These are phyloP conservation scores for Dioszegia aurantiaca DNA, from an alignment of 768 basidiomycete species.

Conservation along the genomic window DNA sequence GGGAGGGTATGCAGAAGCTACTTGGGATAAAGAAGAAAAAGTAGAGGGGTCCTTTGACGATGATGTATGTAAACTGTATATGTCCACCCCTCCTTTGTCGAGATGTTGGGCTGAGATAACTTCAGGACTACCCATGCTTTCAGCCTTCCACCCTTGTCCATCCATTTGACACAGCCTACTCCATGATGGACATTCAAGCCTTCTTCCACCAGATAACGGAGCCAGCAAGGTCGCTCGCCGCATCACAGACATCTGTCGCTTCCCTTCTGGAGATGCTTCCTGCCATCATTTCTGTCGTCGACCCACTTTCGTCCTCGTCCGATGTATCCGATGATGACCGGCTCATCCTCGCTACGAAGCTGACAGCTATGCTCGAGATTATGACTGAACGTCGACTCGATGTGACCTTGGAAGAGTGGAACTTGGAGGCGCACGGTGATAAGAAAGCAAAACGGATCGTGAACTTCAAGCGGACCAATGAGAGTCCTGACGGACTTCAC, in stretches of 20 bases:
- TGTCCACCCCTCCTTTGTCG: background rate
- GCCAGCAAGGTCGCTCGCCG: background rate
- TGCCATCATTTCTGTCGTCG: background rate
- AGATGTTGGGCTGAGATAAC: background rate
- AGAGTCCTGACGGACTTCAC: slow-evolving; percentile 10
- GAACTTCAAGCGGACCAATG: slow-evolving; percentile 11
- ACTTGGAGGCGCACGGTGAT: background rate
- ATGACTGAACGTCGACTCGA: slow-evolving; percentile 1
- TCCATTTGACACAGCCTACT: background rate
- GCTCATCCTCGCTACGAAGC: background rate
- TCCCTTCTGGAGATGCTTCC: slow-evolving; percentile 5
- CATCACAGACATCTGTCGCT: background rate
- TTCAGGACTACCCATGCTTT: background rate
- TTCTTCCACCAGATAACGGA: slow-evolving; percentile 3
- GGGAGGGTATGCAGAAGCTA: slow-evolving; percentile 41
- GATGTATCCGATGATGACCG: background rate
- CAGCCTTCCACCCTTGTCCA: background rate
- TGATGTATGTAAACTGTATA: slow-evolving; percentile 7
- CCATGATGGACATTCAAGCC: background rate
- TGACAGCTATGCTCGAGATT: background rate
- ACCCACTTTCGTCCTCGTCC: background rate
- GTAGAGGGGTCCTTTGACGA: slow-evolving; percentile 6
- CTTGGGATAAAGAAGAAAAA: slow-evolving; percentile 49
- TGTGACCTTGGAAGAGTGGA: slow-evolving; percentile 9
- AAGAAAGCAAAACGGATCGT: slow-evolving; percentile 8